Conservation (phyloP, 2,329 filamentous ascomycete genomes). For the Clonostachys rosea region DNA sequence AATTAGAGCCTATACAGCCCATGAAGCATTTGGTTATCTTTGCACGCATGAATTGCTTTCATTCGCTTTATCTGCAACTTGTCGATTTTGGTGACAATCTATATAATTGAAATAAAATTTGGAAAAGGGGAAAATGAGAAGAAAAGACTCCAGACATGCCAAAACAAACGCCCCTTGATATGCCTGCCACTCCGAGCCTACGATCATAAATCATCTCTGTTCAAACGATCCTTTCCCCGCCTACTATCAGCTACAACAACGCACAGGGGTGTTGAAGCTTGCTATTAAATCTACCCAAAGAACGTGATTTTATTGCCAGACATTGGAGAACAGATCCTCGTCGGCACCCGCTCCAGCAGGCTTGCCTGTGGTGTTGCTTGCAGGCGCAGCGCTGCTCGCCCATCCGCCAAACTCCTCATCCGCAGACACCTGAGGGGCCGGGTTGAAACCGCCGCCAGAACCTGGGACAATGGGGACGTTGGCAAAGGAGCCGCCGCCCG, state of each 20-base stretch:
- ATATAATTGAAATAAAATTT: too few relatives aligned
- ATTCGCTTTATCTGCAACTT: neutral
- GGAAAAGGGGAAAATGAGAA: neutral
- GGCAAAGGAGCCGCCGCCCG: constrained; percentile 40
- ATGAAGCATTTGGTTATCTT: neutral
- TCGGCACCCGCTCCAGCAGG: constrained; percentile 53
- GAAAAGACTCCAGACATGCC: constrained; percentile 2
- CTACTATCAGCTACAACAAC: neutral
- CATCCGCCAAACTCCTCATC: constrained; percentile 97
- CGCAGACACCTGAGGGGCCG: constrained; percentile 66
- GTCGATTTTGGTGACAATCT: too few relatives aligned
- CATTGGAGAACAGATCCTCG: constrained; percentile 92
- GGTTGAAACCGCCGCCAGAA: constrained; percentile 59
- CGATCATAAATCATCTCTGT: neutral
- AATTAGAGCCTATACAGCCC: too few relatives aligned
- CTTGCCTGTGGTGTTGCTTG: constrained; percentile 40
- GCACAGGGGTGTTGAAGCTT: too few relatives aligned
- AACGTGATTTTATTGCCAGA: constrained; percentile 65
- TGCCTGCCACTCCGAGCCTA: constrained; percentile 2
- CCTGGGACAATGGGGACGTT: constrained; percentile 57
- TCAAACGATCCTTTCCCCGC: constrained; percentile 5
- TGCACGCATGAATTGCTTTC: neutral
- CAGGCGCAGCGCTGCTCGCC: constrained; percentile 63
- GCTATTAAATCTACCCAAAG: neutral
- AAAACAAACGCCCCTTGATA: constrained; percentile 3